A percentile compares a stretch with the other conserved stretches of the same genome.
Evolutionary conservation across 805 yeast species (phyloP).

Genomic region (Candida orba): DNA sequence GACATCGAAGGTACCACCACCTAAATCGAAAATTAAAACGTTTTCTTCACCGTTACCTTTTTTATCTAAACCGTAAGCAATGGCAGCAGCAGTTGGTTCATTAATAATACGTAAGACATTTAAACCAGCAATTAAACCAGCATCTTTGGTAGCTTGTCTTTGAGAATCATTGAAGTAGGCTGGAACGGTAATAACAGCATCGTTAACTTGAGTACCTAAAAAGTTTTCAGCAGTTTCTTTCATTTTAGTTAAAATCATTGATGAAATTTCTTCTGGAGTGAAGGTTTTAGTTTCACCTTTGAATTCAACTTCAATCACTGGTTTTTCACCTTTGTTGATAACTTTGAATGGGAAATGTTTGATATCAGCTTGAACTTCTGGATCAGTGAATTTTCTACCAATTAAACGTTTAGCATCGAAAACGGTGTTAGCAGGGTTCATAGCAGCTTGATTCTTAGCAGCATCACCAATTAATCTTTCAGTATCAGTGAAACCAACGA

Average conservation of each 20-base stretch:
- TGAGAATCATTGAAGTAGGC: constrained; percentile 16
- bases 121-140: constrained; percentile 15
- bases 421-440: constrained; percentile 86
- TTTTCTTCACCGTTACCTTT: constrained; percentile 70
- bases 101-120: constrained; percentile 14
- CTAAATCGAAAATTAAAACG: constrained; percentile 86
- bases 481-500: constrained; percentile 87
- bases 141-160: constrained; percentile 17
- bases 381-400: constrained; percentile 80
- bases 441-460: constrained; percentile 95
- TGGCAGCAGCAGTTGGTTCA: constrained; percentile 74
- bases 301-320: constrained; percentile 33
- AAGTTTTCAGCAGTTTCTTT: constrained; percentile 35
- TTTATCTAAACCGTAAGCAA: constrained; percentile 89
- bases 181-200: constrained; percentile 14
- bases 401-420: constrained; percentile 89
- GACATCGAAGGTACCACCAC: constrained; percentile 98
- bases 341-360: constrained; percentile 84
- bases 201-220: constrained; percentile 13
- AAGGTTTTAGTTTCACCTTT: constrained; percentile 77
- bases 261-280: constrained; percentile 91
- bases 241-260: constrained; percentile 87
- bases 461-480: constrained; percentile 39
- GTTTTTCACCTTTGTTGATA: constrained; percentile 64
- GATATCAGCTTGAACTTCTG: constrained; percentile 68